Evolutionary conservation across 768 basidiomycete genomes (phyloP), one percentile per base, ranked within the genome.

Genomic region (Termitomyces sp.): DNA sequence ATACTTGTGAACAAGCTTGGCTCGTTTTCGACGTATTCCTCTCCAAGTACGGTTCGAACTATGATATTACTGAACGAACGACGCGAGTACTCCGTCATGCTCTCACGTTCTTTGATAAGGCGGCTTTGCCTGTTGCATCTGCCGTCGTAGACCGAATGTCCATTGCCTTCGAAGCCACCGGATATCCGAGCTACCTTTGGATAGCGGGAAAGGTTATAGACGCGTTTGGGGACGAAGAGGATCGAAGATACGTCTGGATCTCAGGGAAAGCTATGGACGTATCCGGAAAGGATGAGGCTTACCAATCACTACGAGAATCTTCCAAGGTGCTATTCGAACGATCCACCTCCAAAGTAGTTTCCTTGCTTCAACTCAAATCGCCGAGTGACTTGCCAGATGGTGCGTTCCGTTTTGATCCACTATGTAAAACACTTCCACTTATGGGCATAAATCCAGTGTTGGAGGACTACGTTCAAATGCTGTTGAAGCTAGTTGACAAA

Each of bases 171-270:
- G 91, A 93, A 67, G 74, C 78, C 11, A 92, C 91, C 11, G 91
- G 90, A 0, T 86, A 88, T 68, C 83, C 96, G 12, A 89, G 91
- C 65, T 98, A 93, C 74, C 73, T 98, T 22, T 99, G 97, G 97
- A 92, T 98, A 61, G 88, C 87, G 35, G 91, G 94, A 48, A 98
- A 98, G 74, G 74, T 92, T 32, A 81, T 93, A n/a, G 79, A 80
- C 36, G 82, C 85, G 65, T 97, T 91, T 69, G 93, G 90, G 18
- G 79, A 86, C 50, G 85, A 87, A 59, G 81, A 84, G 39, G 81
- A 88, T 63, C 45, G 45, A 24, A 36, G n/a, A 36, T 98, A 93
- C 74, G 73, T 98, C 18, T 99, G 97, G 97, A 91, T 98, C 60
- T 88, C 87, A 32, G 91, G 94, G 50, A 97, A 98, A 74, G 74